Evolutionary conservation across 1,284 basidiomycete species (phyloP).

Genomic region (Volvariella volvacea): DNA sequence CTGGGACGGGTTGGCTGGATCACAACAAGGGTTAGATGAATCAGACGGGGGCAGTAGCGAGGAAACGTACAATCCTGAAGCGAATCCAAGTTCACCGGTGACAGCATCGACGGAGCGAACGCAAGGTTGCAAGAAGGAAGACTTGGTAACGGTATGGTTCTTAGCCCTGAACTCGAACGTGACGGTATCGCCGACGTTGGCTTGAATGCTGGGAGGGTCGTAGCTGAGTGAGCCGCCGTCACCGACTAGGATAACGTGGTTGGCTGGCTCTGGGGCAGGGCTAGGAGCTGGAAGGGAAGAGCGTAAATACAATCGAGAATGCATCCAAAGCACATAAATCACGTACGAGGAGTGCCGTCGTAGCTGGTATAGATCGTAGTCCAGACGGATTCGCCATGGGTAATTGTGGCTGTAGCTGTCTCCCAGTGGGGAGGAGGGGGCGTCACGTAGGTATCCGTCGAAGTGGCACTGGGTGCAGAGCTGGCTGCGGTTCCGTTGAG

Average conservation of each 20-base stretch:
- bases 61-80: slow-evolving; percentile 31
- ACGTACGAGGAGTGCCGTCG: slow-evolving; percentile 29
- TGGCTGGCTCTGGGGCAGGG: neutral
- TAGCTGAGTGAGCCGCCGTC: slow-evolving; percentile 26
- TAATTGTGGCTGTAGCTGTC: slow-evolving; percentile 31
- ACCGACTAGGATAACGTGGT: slow-evolving; percentile 37
- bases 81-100: slow-evolving; percentile 19
- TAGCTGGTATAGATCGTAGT: slow-evolving; percentile 34
- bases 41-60: neutral
- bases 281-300: neutral
- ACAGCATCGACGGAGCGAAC: slow-evolving; percentile 37
- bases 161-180: slow-evolving; percentile 50
- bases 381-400: slow-evolving; percentile 22
- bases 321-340: neutral
- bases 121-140: slow-evolving; percentile 29
- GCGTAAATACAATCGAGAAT: neutral
- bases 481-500: slow-evolving; percentile 26
- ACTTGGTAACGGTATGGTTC: slow-evolving; percentile 66
- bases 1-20: slow-evolving; percentile 27
- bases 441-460: slow-evolving; percentile 19
- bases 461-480: no score
- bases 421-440: slow-evolving; percentile 28
- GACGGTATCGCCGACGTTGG: slow-evolving; percentile 37
- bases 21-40: neutral
- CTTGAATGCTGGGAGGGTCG: slow-evolving; percentile 37